Base-by-base conservation (phyloP, 1,284 basidiomycete genomes). In the Microbotryomycetes sp. region DNA sequence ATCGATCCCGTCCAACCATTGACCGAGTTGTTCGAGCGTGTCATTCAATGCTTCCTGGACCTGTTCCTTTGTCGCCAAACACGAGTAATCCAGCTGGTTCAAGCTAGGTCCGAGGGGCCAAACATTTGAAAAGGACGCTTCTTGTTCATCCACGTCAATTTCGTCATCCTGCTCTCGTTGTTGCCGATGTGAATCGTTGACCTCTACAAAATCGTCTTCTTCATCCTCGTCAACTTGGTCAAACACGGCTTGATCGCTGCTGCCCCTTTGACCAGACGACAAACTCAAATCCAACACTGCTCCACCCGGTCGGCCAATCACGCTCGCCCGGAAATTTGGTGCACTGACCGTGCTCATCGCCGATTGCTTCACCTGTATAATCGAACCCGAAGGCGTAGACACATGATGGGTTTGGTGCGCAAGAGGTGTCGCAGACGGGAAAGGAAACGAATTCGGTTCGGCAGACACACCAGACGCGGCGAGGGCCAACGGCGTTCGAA, bases 1-100 rank as follows among this genome's bases (percentile, higher is more conserved):
- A 3, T 90, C 88, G 1, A 96, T 82, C 0, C 85, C 80, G 4
- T 83, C 81, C 57, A 97, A 76, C 90, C 90, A 96, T 66, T 82
- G 79, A 3, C 83, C 81, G 48, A 97, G 81, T 68, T 89, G 86
- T 60, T 88, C 86, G 7, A 96, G 84, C 1, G 86, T 88, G 52
- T 79, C 78, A 41, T 85, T 85, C 45, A 97, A 80, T 71, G 88
- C 85, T 1, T 78, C 76, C 67, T 89, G 86, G 0, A 88, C 85
- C 35, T 80, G 80, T 30, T 87, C 85, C 41, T 79, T 80, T 18
- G 78, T 77, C 57, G 84, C 80, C 9, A 91, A 75, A n/a, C 78
- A 74, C 6, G 75, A 75, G 62, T 89, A 85, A 72, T 92, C 85
- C 18, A 93, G 77, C 2, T 87, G 83, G 45, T 78, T 79, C 5